phyloP scores from a whole-genome alignment of 129 eudicot species.

The Apium graveolens region DNA sequence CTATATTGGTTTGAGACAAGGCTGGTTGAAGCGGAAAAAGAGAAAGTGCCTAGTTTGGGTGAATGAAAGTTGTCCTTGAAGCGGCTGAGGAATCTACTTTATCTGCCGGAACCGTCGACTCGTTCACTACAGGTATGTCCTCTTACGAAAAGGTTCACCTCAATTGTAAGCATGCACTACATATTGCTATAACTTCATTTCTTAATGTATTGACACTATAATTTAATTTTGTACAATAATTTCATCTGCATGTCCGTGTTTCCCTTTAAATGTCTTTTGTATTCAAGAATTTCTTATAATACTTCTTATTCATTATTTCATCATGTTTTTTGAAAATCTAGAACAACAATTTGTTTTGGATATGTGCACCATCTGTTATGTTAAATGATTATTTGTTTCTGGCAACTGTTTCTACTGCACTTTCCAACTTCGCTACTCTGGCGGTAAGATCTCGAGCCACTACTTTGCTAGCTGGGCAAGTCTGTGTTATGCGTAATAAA shows the following conservation, averaged over 20 bases:
- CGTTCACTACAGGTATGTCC: background rate
- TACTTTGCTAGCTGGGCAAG: too few species aligned
- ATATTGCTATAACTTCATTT: too few species aligned
- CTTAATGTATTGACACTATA: background rate
- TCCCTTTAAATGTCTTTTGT: too few species aligned
- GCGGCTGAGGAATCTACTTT: background rate
- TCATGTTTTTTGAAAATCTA: background rate
- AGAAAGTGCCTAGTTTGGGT: background rate
- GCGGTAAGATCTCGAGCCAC: too few species aligned
- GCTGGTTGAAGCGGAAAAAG: background rate
- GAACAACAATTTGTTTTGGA: background rate
- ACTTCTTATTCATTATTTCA: too few species aligned
- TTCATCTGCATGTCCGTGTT: background rate
- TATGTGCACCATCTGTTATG: background rate
- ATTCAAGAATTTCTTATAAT: too few species aligned
- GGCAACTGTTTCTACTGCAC: background rate
- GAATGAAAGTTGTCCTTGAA: background rate
- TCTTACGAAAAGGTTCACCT: background rate
- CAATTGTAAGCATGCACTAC: background rate
- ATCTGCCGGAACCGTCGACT: background rate
- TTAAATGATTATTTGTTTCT: background rate
- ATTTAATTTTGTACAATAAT: too few species aligned
- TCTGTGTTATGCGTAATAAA: too few species aligned
- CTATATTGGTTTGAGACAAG: background rate
- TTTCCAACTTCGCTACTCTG: background rate